phyloP scores from a whole-genome alignment of 2,329 filamentous ascomycete genomes.

The Diaporthe sp. region DNA sequence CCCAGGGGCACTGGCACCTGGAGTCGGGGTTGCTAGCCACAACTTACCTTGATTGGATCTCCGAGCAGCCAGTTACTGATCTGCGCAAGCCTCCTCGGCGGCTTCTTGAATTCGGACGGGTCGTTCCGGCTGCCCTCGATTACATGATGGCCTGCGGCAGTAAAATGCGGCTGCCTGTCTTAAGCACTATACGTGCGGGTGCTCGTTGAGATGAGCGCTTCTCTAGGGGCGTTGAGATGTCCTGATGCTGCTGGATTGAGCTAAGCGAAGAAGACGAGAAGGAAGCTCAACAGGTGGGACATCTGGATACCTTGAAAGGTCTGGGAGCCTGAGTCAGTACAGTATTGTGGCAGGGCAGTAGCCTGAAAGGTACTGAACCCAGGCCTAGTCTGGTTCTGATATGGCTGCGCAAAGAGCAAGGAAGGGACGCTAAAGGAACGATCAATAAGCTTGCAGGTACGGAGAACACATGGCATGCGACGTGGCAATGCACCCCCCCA shows the following conservation, averaged over 20 bases:
- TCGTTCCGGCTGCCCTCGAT: background rate
- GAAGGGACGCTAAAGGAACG: background rate
- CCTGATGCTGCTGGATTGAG: background rate
- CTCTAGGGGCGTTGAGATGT: background rate
- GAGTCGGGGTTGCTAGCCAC: too few species aligned
- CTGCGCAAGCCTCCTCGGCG: background rate
- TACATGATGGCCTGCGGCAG: background rate
- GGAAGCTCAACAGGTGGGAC: background rate
- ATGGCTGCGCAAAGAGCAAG: background rate
- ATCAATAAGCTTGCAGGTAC: background rate
- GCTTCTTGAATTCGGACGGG: background rate
- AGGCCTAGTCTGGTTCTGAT: background rate
- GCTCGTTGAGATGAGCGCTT: background rate
- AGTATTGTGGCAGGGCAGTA: background rate
- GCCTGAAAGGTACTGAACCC: background rate
- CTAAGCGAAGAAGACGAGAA: background rate
- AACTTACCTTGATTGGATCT: background rate
- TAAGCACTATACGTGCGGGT: background rate
- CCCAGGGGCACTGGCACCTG: background rate
- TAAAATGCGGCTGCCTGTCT: too few species aligned
- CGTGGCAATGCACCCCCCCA: background rate
- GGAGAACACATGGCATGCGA: background rate
- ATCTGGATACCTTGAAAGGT: background rate
- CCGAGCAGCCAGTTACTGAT: too few species aligned
- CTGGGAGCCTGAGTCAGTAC: background rate